phyloP scores from a whole-genome alignment of 768 basidiomycete genomes.

The Leccinum variicolor region DNA sequence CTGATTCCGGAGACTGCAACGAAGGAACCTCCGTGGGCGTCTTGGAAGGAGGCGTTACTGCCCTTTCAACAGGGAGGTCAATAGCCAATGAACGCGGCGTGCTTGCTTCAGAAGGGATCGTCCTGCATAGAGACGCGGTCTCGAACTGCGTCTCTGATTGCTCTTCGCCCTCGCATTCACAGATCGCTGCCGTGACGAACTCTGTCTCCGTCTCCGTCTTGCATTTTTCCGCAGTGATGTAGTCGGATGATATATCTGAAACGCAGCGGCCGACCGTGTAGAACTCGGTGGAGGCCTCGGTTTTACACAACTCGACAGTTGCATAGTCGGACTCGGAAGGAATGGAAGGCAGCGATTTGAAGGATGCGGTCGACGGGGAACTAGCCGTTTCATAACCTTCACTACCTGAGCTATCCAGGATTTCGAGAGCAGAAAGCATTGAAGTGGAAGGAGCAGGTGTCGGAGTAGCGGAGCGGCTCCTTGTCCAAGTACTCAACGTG shows the following conservation, averaged over 20 bases:
- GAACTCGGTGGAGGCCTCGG: constrained; percentile 44
- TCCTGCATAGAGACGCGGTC: constrained; percentile 43
- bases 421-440: constrained; percentile 28
- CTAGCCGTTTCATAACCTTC: constrained; percentile 47
- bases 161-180: constrained; percentile 28
- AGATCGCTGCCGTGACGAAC: constrained; percentile 44
- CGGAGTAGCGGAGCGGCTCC: constrained; percentile 30
- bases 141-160: constrained; percentile 48
- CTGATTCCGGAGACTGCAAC: constrained; percentile 26
- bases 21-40: constrained; percentile 27
- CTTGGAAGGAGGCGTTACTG: constrained; percentile 26
- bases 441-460: constrained; percentile 32
- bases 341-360: constrained; percentile 57
- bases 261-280: constrained; percentile 44
- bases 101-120: constrained; percentile 34
- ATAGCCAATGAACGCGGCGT: constrained; percentile 36
- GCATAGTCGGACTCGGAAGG: constrained; percentile 50
- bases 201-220: constrained; percentile 42
- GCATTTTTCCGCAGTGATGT: constrained; percentile 49
- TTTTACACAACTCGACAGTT: constrained; percentile 42
- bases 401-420: constrained; percentile 39
- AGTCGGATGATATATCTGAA: constrained; percentile 44
- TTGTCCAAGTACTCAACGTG: constrained; percentile 32
- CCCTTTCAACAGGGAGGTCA: constrained; percentile 25
- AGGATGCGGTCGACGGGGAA: constrained; percentile 48